Base-by-base conservation (phyloP, 306 rosid genomes). In the Geum urbanum region DNA sequence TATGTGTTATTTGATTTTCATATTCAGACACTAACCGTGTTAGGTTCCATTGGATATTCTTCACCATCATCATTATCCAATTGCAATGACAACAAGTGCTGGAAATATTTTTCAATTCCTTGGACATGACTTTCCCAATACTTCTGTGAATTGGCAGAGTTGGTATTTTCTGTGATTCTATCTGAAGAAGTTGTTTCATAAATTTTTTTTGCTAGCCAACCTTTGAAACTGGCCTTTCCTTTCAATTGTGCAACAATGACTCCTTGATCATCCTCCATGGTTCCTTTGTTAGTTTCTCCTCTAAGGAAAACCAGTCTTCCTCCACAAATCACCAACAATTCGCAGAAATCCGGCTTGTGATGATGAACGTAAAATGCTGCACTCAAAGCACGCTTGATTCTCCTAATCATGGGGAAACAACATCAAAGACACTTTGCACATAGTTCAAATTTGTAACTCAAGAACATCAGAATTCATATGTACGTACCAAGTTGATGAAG, bases 181-280 rank as follows among this genome's bases (percentile, higher is more conserved):
- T 74, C 84, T 0, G 68, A 72, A 10, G 89, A 79, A 51, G 67
- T 74, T 58, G 60, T 81, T 47, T 91, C 96, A 41, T 66, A 58
- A 80, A 90, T 84, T 67, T 85, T 73, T 61, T 80, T 92, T 16
- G 81, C 98, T 16, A 92, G 27, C 98, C 96, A 90, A 54, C 75
- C 89, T 66, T 68, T 90, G 22, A 90, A 80, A 10, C 84, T 72
- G 9, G 66, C 14, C 73, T 80, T 92, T 12, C 86, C 92, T 78
- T 80, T 88, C 56, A 73, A 59, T 75, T 66, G 88, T 1, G 83
- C 87, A 41, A 88, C 86, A 72, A 72, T 75, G 14, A 86, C 85
- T 37, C 97, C 97, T 59, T 86, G 75, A 65, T 85, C 97, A 77
- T 92, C 90, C 73, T 90, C 97, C 89, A 88, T 79, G 67, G 81